Evolutionary conservation across 306 rosid species (phyloP).

Genomic region (Prunus dulcis): DNA sequence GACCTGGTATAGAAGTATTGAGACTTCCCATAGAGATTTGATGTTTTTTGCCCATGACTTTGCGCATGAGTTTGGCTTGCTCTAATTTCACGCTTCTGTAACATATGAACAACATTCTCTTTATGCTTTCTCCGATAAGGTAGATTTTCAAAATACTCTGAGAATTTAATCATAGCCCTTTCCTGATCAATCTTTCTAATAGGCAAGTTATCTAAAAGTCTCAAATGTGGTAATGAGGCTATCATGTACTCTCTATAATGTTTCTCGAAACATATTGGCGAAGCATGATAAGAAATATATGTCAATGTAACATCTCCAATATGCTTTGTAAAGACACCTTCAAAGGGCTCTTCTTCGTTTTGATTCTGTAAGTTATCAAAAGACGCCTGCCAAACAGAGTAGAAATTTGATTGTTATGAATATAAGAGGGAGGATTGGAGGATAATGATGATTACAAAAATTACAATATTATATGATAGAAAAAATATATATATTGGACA

Average conservation of each 20-base stretch:
- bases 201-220: slow-evolving; percentile 58
- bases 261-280: slow-evolving; percentile 76
- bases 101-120: slow-evolving; percentile 59
- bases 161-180: slow-evolving; percentile 48
- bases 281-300: slow-evolving; percentile 56
- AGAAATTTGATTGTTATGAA: neutral
- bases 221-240: slow-evolving; percentile 62
- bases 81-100: slow-evolving; percentile 65
- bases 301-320: slow-evolving; percentile 49
- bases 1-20: slow-evolving; percentile 63
- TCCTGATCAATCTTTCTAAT: slow-evolving; percentile 59
- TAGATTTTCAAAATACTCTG: slow-evolving; percentile 59
- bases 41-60: slow-evolving; percentile 32
- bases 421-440: neutral
- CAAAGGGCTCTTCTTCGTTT: slow-evolving; percentile 39
- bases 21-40: slow-evolving; percentile 43
- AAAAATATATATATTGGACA: neutral
- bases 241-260: slow-evolving; percentile 79
- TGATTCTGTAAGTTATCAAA: slow-evolving; percentile 35
- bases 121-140: slow-evolving; percentile 64
- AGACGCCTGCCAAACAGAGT: slow-evolving; percentile 32
- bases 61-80: slow-evolving; percentile 37
- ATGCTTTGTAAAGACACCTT: slow-evolving; percentile 28
- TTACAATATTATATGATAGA: neutral
- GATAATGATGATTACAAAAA: neutral